phyloP scores from a whole-genome alignment of 106 monocot genomes.

The Vanilla planifolia region DNA sequence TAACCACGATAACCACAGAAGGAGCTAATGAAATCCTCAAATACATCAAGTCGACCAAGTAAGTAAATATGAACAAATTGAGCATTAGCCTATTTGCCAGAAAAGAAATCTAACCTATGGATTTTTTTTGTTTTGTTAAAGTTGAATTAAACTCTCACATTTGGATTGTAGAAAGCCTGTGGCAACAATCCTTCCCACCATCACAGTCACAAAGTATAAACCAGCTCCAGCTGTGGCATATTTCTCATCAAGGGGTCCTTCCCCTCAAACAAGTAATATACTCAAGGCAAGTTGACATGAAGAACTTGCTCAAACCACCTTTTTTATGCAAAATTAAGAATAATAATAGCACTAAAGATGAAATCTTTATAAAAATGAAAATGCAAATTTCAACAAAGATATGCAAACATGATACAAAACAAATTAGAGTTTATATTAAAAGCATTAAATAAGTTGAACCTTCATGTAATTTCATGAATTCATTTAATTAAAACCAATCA shows the following conservation, averaged over 20 bases:
- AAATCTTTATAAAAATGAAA: too few species aligned
- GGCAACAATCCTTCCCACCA: conserved; percentile 60
- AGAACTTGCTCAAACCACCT: too few species aligned
- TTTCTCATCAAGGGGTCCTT: conserved; percentile 84
- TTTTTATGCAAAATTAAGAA: too few species aligned
- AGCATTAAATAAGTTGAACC: too few species aligned
- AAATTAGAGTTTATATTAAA: too few species aligned
- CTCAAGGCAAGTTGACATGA: conserved; percentile 55
- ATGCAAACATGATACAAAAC: too few species aligned
- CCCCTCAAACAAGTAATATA: conserved; percentile 38
- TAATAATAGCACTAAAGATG: too few species aligned
- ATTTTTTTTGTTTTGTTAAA: background rate
- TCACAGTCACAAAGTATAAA: conserved; percentile 42
- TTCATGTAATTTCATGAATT: too few species aligned
- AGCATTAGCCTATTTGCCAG: background rate
- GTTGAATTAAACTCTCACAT: background rate
- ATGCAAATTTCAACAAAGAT: too few species aligned
- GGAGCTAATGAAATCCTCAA: conserved; percentile 29
- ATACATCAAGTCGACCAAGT: conserved; percentile 79
- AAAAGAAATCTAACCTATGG: too few species aligned
- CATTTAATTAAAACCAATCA: too few species aligned
- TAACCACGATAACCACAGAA: conserved; percentile 32
- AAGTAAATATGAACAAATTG: background rate
- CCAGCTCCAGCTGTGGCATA: conserved; percentile 71
- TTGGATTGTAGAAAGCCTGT: conserved; percentile 41